Base-by-base conservation (phyloP, 1,284 basidiomycete genomes). In the Cryptococcus sp. region DNA sequence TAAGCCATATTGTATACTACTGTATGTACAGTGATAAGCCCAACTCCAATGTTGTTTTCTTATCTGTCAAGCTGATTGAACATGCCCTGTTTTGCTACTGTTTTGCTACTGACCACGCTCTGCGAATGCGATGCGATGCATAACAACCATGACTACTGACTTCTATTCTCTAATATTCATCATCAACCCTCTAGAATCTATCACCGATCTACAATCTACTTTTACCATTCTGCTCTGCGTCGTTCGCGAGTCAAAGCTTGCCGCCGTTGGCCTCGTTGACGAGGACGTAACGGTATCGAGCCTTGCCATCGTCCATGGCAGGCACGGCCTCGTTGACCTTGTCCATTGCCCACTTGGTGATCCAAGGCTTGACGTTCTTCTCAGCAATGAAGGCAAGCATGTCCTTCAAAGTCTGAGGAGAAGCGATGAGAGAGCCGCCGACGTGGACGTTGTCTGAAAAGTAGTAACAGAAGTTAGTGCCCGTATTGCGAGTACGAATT, bases 241-340 rank as follows among this genome's bases (percentile, higher is more conserved):
- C 22, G 13, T 26, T 10, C n/a, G 5, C 38, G 3, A 20, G 43
- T 55, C 63, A 68, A 45, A 77, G 63, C 64, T 73, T 70, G 37
- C 68, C 74, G 45, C 67, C 67, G 43, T 68, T 61, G 26, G 71
- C 46, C 57, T 75, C 67, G 73, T 81, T 81, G 55, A 80, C 75
- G 43, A 82, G 73, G 29, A 80, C 79, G 61, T 78, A 80, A 53
- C 81, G 72, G 75, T 78, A 82, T 46, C 77, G 64, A 43, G 78
- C 75, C 63, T 81, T 78, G 55, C 80, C 79, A 19, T 71, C 73
- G 47, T 78, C 66, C 65, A 82, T 76, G 57, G 78, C 76, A 55
- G 73, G 69, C 25, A 82, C 72, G 17, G 80, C 80, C 68, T 79
- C 64, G 63, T 79, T 79, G 61, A 79, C 78, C 53, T 81, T 75